Percentiles rank a stretch among this genome's conserved stretches.
phyloP scores from a whole-genome alignment of 2,329 filamentous ascomycete species.

The Clarireedia paspali region DNA sequence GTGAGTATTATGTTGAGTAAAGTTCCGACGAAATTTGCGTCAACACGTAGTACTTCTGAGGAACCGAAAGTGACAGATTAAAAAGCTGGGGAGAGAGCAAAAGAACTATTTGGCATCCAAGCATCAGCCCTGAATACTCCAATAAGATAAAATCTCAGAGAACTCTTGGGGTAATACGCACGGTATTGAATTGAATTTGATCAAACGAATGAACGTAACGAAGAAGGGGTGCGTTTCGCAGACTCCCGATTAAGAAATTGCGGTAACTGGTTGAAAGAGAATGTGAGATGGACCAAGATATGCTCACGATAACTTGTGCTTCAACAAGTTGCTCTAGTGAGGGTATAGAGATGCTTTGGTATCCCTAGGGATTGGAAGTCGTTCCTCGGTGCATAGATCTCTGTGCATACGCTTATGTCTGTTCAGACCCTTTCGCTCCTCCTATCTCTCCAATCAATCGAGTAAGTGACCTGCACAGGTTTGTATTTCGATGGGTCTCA shows the following conservation, averaged over 20 bases:
- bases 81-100: neutral
- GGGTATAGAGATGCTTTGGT: neutral
- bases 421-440: neutral
- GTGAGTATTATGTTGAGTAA: neutral
- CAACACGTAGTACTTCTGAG: too few relatives aligned
- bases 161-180: slow-evolving; percentile 6
- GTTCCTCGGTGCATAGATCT: slow-evolving; percentile 5
- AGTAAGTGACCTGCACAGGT: slow-evolving; percentile 6
- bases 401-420: neutral
- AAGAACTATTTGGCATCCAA: slow-evolving; percentile 2
- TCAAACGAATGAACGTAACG: slow-evolving; percentile 1
- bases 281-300: neutral
- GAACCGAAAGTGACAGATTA: neutral
- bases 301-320: neutral
- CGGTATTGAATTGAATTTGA: neutral
- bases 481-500: neutral
- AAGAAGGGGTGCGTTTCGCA: neutral
- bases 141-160: neutral
- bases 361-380: slow-evolving; percentile 5
- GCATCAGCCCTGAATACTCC: slow-evolving; percentile 8
- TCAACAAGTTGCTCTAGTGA: neutral
- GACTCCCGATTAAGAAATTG: neutral
- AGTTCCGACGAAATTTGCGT: neutral
- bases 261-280: neutral
- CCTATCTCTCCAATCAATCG: neutral